Percentiles rank a stretch among this genome's conserved stretches.
These are phyloP conservation scores for Tetrahymena elliotti DNA, from an alignment of 73 alveolate species.

Conservation along the genomic window DNA sequence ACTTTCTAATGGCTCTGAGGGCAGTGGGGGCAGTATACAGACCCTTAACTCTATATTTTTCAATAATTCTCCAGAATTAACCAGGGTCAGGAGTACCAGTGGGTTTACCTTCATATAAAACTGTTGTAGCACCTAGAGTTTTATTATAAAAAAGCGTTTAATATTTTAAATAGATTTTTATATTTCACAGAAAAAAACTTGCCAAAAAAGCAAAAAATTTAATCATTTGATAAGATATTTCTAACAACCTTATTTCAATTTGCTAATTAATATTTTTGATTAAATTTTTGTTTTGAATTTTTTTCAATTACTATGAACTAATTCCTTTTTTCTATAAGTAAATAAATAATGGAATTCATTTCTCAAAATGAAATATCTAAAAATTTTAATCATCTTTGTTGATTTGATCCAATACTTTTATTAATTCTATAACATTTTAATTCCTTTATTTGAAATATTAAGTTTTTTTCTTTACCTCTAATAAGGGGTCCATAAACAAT, in stretches of 20 bases:
- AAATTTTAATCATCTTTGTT: too few relatives aligned
- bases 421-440: background rate
- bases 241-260: background rate
- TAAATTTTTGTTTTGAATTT: background rate
- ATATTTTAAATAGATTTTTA: too few relatives aligned
- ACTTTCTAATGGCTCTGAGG: conserved; percentile 88
- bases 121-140: conserved; percentile 87
- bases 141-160: background rate
- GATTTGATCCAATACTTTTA: too few relatives aligned
- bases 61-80: conserved; percentile 85
- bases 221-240: too few relatives aligned
- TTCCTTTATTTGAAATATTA: background rate
- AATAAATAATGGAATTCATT: background rate
- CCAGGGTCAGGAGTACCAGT: conserved; percentile 92
- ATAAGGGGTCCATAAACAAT: conserved; percentile 98
- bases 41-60: conserved; percentile 79
- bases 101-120: conserved; percentile 98
- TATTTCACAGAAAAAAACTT: too few relatives aligned
- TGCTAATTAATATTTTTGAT: background rate
- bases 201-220: too few relatives aligned
- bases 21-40: conserved; percentile 99
- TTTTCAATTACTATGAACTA: background rate
- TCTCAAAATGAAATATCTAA: background rate
- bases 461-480: background rate
- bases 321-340: background rate